Base-by-base conservation (phyloP, 805 yeast species). In the Saccharomycopsis schoenii region DNA sequence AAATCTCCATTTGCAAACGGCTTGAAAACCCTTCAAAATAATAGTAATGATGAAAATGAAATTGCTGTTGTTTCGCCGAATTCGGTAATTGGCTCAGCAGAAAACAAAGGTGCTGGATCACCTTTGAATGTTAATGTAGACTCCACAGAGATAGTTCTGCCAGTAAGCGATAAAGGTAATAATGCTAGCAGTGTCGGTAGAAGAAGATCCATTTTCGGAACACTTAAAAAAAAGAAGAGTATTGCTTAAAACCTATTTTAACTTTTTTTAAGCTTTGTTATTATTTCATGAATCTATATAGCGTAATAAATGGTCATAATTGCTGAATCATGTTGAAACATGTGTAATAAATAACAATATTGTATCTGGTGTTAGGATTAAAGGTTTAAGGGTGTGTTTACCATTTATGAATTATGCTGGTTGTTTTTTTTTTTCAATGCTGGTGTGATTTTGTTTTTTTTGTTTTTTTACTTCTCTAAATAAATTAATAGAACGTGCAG, bases 121-220 rank as follows among this genome's bases (percentile, higher is more conserved):
- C 21, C 52, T 47, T 47, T 47, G 52, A 47, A 47, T 24, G 21
- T 9, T 24, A 15, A 19, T 24, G n/a, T 21, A 25, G 52, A 19
- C 10, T 34, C 29, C 21, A 21, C 52, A 11, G 52, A 47, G 2
- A 24, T 24, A 47, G 34, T 47, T 47, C 52, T 47, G 52, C 52
- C 52, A 47, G 9, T 24, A 19, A 21, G n/a, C 15, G 52, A 47
- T 11, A 47, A 47, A 12, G 34, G 34, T 47, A 21, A 12, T 21
- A 47, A 2, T 47, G 52, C 29, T 1, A 47, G 2, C 14, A 34
- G 52, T 11, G 15, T 47, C 9, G 12, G 52, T 24, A 58, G 60
- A 56, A 47, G 64, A 51, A 61, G 57, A 55, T 59, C 62, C 12
- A 61, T 61, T 37, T 61, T 61, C 56, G 64, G 64, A 47, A 47